Conservation (phyloP, 768 basidiomycete genomes). For the Exsudoporus frostii region DNA sequence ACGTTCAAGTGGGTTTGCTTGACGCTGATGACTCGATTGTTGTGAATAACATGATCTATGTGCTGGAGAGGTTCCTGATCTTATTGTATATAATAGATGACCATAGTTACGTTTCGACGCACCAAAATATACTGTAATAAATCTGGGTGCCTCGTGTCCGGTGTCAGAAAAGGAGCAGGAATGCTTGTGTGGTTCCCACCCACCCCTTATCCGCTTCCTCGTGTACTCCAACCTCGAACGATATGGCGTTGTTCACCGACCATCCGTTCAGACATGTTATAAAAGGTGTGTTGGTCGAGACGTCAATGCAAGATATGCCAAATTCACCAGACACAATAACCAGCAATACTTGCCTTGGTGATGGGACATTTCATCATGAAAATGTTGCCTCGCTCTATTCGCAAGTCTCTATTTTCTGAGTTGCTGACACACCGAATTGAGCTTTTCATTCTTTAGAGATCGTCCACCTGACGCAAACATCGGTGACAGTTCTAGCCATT, state of each 20-base stretch:
- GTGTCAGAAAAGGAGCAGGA: constrained; percentile 21
- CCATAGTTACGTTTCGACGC: constrained; percentile 14
- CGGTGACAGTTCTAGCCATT: constrained; percentile 66
- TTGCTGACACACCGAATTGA: constrained; percentile 10
- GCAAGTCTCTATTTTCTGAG: constrained; percentile 22
- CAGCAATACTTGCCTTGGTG: constrained; percentile 47
- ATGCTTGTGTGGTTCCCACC: constrained; percentile 25
- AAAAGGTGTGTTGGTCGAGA: constrained; percentile 23
- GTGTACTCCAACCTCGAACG: constrained; percentile 13
- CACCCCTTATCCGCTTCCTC: constrained; percentile 18
- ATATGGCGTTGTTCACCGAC: constrained; percentile 31
- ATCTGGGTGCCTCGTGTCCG: constrained; percentile 27
- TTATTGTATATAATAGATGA: constrained; percentile 9
- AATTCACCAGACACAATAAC: constrained; percentile 12
- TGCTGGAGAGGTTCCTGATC: background rate
- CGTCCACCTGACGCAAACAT: constrained; percentile 68
- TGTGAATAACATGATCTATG: constrained; percentile 7
- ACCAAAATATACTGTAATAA: constrained; percentile 12
- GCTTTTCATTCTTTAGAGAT: constrained; percentile 42
- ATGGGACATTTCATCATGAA: constrained; percentile 52
- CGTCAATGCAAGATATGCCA: background rate
- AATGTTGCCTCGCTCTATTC: constrained; percentile 38
- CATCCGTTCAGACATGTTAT: constrained; percentile 34
- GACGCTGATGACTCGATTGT: constrained; percentile 9
- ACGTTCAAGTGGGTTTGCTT: background rate